Evolutionary conservation across 2,329 filamentous ascomycete species (phyloP), one percentile per base, ranked within the genome.

Genomic region (Remersonia thermophila): DNA sequence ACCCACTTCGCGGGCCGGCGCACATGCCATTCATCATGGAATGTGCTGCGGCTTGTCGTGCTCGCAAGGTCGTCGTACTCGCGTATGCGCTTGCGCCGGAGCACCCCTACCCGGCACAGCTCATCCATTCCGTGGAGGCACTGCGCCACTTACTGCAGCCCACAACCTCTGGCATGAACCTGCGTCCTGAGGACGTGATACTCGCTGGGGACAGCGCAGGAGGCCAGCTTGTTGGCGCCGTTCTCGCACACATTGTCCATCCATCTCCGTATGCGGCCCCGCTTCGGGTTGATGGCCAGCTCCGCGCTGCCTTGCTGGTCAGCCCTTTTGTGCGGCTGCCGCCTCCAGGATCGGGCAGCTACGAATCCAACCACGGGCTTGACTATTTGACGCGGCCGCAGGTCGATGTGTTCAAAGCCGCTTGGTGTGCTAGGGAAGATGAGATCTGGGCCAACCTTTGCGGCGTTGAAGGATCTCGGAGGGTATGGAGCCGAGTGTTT

Each of bases 161-260:
- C 20, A 23, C 20, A 5, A 9, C 20, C 5, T 9, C 20, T 3
- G 27, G 30, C 7, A 28, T 38, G 15, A 20, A 20, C 3, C 20
- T 41, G 7, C 12, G 8, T 2, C 27, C 45, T 3, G 33, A 17
- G 6, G 40, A 49, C 4, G 35, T 51, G 7, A 38, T 50, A 1
- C 28, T 50, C 2, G 45, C 38, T 0, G 49, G 49, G 0, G 49
- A 51, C 16, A 47, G 44, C 18, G 49, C 49, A 0, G 49, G 49
- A n/a, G 49, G 41, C 2, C 40, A 49, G 27, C 31, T 51, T 4
- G 36, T 47, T 11, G 45, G 41, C 5, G 43, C 45, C 1, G 13
- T 51, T 1, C 39, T 51, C 2, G 41, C 42, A 2, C 49, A 50
- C 14, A 2, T 47, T 0, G 39, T 33, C 3, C 25, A 30, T 2